Evolutionary conservation across 2,329 filamentous ascomycete species (phyloP).

Genomic region (Coniosporium tulheliwenetii): DNA sequence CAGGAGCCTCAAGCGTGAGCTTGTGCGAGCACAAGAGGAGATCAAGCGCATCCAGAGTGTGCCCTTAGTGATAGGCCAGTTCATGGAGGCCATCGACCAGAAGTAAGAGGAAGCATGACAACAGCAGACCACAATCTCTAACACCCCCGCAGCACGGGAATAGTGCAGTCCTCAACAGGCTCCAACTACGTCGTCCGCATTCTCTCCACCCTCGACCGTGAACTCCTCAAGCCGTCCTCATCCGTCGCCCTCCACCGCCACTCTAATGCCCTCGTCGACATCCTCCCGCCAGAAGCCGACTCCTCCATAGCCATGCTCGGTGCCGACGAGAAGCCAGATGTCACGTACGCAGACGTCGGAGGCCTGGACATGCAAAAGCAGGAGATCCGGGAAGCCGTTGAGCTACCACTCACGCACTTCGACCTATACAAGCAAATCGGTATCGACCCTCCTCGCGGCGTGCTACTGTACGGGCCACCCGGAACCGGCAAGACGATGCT

Average conservation of each 20-base stretch:
- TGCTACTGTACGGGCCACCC: conserved; percentile 87
- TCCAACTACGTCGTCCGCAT: conserved; percentile 99
- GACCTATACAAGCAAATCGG: conserved; percentile 98
- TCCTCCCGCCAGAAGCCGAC: conserved; percentile 95
- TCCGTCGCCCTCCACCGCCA: conserved; percentile 96
- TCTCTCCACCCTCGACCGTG: conserved; percentile 92
- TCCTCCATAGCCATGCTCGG: conserved; percentile 98
- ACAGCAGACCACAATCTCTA: too few relatives aligned
- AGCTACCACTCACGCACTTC: conserved; percentile 92
- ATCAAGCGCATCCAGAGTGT: conserved; percentile 99
- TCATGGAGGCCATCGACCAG: conserved; percentile 99
- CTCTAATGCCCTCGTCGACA: conserved; percentile 96
- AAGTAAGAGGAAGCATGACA: conserved; percentile 45
- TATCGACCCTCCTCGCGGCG: conserved; percentile 93
- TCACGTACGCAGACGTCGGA: conserved; percentile 95
- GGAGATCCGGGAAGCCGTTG: conserved; percentile 94
- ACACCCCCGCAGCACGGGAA: conserved; percentile 57
- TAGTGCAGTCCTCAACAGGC: conserved; percentile 94
- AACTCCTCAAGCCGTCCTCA: conserved; percentile 93
- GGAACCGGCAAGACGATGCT: conserved; percentile 96
- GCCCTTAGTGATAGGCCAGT: conserved; percentile 93
- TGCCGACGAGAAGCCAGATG: conserved; percentile 91
- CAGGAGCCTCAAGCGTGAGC: conserved; percentile 89
- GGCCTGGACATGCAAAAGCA: conserved; percentile 99
- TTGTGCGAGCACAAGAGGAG: conserved; percentile 94